These are phyloP conservation scores for Saprolegnia diclina DNA, from an alignment of 352 stramenopile species.

Conservation along the genomic window DNA sequence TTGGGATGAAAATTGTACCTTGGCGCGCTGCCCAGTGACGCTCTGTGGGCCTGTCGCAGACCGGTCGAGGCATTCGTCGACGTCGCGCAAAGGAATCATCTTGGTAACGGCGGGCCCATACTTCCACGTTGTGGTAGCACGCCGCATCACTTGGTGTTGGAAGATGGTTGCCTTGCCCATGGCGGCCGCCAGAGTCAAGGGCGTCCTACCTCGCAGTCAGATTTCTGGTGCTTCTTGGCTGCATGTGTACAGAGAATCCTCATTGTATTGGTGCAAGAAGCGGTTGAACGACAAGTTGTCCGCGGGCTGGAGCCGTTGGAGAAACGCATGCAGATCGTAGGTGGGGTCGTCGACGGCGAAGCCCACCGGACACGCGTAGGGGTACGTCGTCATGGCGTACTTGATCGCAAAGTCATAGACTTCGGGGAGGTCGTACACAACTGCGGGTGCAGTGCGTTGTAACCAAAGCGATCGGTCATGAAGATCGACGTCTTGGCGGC, in stretches of 20 bases:
- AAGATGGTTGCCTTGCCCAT: slow-evolving; percentile 53
- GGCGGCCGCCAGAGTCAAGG: slow-evolving; percentile 50
- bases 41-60: too few species aligned
- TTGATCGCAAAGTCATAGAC: slow-evolving; percentile 55
- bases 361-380: slow-evolving; percentile 9
- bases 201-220: slow-evolving; percentile 27
- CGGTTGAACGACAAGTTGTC: slow-evolving; percentile 11
- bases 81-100: slow-evolving; percentile 44
- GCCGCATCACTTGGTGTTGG: slow-evolving; percentile 46
- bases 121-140: slow-evolving; percentile 42
- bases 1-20: too few species aligned
- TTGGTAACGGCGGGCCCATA: slow-evolving; percentile 52
- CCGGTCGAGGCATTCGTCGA: slow-evolving; percentile 30
- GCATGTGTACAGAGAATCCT: slow-evolving; percentile 13
- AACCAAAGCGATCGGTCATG: slow-evolving; percentile 46
- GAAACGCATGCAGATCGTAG: slow-evolving; percentile 18
- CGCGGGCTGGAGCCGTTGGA: slow-evolving; percentile 3
- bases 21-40: background rate
- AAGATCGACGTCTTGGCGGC: slow-evolving; percentile 40
- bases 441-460: slow-evolving; percentile 52
- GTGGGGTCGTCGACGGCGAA: slow-evolving; percentile 1
- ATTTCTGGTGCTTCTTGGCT: background rate
- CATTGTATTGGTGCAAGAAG: slow-evolving; percentile 23
- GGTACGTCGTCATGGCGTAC: slow-evolving; percentile 36
- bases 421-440: slow-evolving; percentile 47